Base-by-base conservation (phyloP, 2,329 filamentous ascomycete species). In the Byssoonygena ceratinophila region DNA sequence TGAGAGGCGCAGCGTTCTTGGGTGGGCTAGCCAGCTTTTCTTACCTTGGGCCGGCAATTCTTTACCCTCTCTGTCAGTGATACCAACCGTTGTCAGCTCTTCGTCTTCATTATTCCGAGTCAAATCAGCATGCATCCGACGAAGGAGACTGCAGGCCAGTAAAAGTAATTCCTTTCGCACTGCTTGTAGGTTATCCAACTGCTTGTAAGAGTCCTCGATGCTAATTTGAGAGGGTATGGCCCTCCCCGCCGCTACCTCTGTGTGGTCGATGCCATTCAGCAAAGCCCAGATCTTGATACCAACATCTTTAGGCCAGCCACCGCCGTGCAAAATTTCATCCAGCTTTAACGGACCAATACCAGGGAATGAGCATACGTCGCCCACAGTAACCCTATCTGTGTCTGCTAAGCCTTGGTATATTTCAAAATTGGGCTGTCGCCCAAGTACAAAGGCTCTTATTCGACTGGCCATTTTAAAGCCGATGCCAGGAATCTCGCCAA, bases 151-250 rank as follows among this genome's bases (percentile, higher is more conserved):
- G 11, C 72, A 74, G 0, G 84, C 76, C 1, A 96, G 71, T 55
- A 79, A 76, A n/a, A 72, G 68, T 37, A 96, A 72, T 67, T 94
- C 84, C 57, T 78, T 79, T 39, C 73, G 70, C 27, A 94, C 80
- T 54, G 82, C 76, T 0, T 79, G 67, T 48, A 84, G 64, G 0
- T 76, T 81, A 59, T 84, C 79, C 1, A 95, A 72, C 0, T 82
- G 80, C 22, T 80, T 77, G 65, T 94, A 97, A 14, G 88, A 92
- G 68, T 97, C 90, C 64, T 97, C 91, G 57, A 97, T 92, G 66
- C 87, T 92, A 64, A 97, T 94, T 67, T 96, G 90, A 1, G 81
- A 82, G 0, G 91, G 91, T 1, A 94, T 69, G 41, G 82, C 78
- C 59, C 79, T 80, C 1, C 82, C 84, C 57, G 82, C 76, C 46